These are phyloP conservation scores for Citrus sp. DNA, from an alignment of 345 rosid species.

Conservation along the genomic window DNA sequence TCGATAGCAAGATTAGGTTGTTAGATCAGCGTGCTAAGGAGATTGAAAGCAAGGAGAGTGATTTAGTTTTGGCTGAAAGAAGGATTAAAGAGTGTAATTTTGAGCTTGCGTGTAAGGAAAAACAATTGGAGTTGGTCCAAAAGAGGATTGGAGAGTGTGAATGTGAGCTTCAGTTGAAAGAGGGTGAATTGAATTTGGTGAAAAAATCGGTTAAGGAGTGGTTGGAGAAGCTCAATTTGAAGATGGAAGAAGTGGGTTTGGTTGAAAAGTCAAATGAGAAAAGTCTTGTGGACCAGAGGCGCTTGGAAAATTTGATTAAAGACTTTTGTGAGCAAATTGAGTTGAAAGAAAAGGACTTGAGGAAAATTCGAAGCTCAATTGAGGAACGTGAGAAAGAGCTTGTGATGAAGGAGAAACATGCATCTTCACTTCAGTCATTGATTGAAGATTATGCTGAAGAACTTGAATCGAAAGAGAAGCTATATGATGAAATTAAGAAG, in stretches of 20 bases:
- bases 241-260: background rate
- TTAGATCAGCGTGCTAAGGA: background rate
- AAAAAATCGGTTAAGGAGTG: background rate
- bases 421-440: slow-evolving; percentile 4
- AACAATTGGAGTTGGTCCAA: background rate
- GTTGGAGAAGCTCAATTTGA: background rate
- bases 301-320: background rate
- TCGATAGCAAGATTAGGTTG: background rate
- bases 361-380: background rate
- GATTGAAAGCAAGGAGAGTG: background rate
- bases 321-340: slow-evolving; percentile 4
- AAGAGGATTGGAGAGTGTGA: background rate
- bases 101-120: slow-evolving; percentile 12
- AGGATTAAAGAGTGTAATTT: background rate
- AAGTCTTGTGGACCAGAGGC: background rate
- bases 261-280: background rate
- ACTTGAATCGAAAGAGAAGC: slow-evolving; percentile 9
- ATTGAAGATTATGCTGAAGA: slow-evolving; percentile 10
- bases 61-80: background rate
- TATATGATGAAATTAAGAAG: slow-evolving; percentile 5
- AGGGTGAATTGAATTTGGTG: slow-evolving; percentile 3
- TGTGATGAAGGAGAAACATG: slow-evolving; percentile 1
- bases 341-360: slow-evolving; percentile 6
- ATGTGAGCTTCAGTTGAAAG: background rate
- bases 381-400: slow-evolving; percentile 3